Evolutionary conservation across 768 basidiomycete genomes (phyloP).

Genomic region (Boletus rufocinnamomeus): DNA sequence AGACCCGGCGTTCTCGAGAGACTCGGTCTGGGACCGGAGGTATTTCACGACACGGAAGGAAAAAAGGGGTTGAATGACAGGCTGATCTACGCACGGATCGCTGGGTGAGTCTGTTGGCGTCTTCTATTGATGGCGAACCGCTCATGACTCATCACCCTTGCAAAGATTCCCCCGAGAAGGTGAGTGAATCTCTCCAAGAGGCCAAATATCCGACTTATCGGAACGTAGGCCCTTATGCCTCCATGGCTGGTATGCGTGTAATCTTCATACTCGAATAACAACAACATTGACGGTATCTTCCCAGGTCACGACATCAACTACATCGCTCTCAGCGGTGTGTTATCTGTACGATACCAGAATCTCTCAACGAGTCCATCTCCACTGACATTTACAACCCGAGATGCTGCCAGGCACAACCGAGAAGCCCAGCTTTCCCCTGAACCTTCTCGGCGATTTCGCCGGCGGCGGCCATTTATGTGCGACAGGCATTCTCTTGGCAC

Average conservation of each 20-base stretch:
- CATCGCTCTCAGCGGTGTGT: slow-evolving; percentile 72
- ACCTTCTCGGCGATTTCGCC: slow-evolving; percentile 80
- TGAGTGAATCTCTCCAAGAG: slow-evolving; percentile 26
- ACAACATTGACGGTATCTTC: background rate
- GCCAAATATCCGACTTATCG: slow-evolving; percentile 18
- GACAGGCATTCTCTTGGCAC: slow-evolving; percentile 70
- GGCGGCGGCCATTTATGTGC: slow-evolving; percentile 77
- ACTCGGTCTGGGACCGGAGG: slow-evolving; percentile 72
- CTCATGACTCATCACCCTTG: background rate
- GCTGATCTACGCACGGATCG: slow-evolving; percentile 73
- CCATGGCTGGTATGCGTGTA: slow-evolving; percentile 66
- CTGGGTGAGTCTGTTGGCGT: slow-evolving; percentile 52
- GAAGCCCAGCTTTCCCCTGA: slow-evolving; percentile 72
- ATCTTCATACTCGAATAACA: background rate
- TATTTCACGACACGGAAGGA: slow-evolving; percentile 57
- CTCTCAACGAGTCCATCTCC: background rate
- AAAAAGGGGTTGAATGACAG: slow-evolving; percentile 55
- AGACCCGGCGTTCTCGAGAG: slow-evolving; percentile 81
- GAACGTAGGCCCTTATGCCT: slow-evolving; percentile 59
- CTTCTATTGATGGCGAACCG: background rate
- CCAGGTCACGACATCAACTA: slow-evolving; percentile 86
- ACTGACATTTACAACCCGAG: slow-evolving; percentile 33
- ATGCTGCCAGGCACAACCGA: slow-evolving; percentile 65
- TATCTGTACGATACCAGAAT: slow-evolving; percentile 49
- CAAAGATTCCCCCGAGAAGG: slow-evolving; percentile 64